phyloP scores from a whole-genome alignment of 192 early-diverging fungal species.

The Linnemannia zychae region DNA sequence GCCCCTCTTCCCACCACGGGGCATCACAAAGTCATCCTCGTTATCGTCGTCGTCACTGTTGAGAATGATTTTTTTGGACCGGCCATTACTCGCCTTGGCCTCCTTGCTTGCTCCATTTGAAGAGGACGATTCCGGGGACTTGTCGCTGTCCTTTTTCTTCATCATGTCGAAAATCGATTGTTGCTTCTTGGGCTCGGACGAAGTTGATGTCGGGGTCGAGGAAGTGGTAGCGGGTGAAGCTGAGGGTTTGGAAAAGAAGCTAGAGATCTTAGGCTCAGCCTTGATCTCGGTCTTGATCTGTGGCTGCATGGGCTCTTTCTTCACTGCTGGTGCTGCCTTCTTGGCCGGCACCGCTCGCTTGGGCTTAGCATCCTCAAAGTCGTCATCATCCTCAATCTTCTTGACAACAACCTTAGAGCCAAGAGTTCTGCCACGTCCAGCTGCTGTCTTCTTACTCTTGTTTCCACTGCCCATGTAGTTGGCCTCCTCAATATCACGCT shows the following conservation, averaged over 20 bases:
- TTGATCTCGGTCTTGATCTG: conserved; percentile 61
- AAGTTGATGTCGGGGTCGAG: neutral
- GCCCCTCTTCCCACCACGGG: neutral
- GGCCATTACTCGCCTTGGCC: conserved; percentile 2
- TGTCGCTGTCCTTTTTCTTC: conserved; percentile 25
- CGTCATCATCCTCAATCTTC: conserved; percentile 52
- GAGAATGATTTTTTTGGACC: conserved; percentile 24
- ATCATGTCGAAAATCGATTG: conserved; percentile 53
- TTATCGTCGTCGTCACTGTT: conserved; percentile 29
- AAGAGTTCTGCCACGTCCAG: conserved; percentile 17
- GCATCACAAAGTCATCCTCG: conserved; percentile 11
- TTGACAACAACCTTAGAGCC: conserved; percentile 37
- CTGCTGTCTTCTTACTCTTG: conserved; percentile 37
- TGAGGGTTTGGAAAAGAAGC: conserved; percentile 10
- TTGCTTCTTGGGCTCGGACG: conserved; percentile 33
- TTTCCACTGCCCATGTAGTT: conserved; percentile 37
- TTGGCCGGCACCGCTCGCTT: conserved; percentile 39
- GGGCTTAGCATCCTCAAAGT: conserved; percentile 37
- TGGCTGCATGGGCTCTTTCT: conserved; percentile 33
- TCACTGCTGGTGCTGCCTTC: conserved; percentile 44
- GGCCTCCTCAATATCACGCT: conserved; percentile 44
- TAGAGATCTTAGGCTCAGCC: conserved; percentile 29
- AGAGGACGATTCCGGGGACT: neutral
- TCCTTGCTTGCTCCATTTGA: neutral
- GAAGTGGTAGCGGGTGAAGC: neutral